Percentiles rank a stretch among this genome's conserved stretches.
Evolutionary conservation across 805 yeast species (phyloP).

Genomic region (Diddensiella santjacobensis): DNA sequence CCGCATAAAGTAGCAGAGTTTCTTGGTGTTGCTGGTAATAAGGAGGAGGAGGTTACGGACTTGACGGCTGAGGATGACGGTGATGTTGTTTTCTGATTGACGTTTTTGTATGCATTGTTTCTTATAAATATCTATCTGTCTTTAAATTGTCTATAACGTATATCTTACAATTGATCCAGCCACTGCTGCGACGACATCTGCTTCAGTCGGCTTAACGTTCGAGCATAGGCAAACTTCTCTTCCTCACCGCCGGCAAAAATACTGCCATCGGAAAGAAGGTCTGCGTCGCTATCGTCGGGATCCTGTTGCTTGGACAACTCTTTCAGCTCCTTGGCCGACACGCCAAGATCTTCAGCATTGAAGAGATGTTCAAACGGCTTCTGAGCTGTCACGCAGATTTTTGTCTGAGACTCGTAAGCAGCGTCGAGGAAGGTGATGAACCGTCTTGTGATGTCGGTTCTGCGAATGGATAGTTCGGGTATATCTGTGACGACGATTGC

Average conservation of each 20-base stretch:
- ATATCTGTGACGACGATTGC: conserved; percentile 89
- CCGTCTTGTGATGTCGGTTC: conserved; percentile 80
- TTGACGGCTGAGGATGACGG: conserved; percentile 43
- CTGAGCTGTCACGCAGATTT: conserved; percentile 84
- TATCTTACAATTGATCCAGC: conserved; percentile 34
- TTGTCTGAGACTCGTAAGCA: conserved; percentile 85
- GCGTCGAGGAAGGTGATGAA: conserved; percentile 95
- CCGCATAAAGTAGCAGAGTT: neutral
- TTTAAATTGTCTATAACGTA: neutral
- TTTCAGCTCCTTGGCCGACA: conserved; percentile 20
- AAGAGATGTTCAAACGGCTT: conserved; percentile 81
- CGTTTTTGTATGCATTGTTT: conserved; percentile 2
- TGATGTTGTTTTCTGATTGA: conserved; percentile 39
- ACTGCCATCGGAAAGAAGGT: conserved; percentile 36
- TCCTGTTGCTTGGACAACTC: conserved; percentile 52
- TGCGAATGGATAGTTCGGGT: conserved; percentile 74
- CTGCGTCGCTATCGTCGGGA: conserved; percentile 66
- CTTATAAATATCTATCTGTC: neutral
- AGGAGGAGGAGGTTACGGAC: conserved; percentile 21
- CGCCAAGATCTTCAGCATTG: conserved; percentile 66
- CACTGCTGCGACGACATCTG: conserved; percentile 95
- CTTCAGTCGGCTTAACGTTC: conserved; percentile 84
- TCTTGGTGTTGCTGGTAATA: neutral
- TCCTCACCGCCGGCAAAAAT: conserved; percentile 76
- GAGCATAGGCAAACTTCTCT: conserved; percentile 93